Evolutionary conservation across 2,329 filamentous ascomycete species (phyloP), one percentile per base, ranked within the genome.

Genomic region (Metarhizium album): DNA sequence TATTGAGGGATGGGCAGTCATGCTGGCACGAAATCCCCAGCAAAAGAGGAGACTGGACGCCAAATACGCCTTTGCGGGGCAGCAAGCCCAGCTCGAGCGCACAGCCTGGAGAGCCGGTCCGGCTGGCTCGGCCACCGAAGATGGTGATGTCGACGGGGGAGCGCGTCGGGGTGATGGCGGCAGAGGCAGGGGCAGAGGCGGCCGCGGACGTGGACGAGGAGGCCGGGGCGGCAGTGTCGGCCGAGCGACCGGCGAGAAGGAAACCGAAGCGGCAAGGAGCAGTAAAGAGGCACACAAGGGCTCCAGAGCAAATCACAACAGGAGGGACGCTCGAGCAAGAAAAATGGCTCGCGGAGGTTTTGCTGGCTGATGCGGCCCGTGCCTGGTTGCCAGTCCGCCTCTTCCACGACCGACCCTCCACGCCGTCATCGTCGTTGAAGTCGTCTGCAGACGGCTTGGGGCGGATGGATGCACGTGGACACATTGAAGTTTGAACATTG

Each of bases 1-100:
- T 2, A 85, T 98, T 33, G 93, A 97, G 67, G 93, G 93, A 4
- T 98, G 91, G 90, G 88, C 80, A 0, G 71, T 95, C 46, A 95
- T 97, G 87, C 69, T 96, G 7, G 71, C 74, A 13, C 78, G 90
- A 31, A 85, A 91, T 59, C 78, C 86, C 1, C 78, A 80, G 59
- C 78, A 84, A 53, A 72, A 84, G 64, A 78, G 80, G 51, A 75
- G 79, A 51, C 69, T 97, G 42, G 87, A 95, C 66, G 76, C 76
- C 47, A 84, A 82, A 61, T 86, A 84, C 59, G 72, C 77, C 18
- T 87, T 86, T 56, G 72, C 74, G 13, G 86, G 86, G 2, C 67
- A 76, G 50, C 89, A 95, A 66, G 70, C 69, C 1, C 75, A 82
- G 50, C 58, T 95, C 20, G 72, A 75, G 4, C 69, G 82, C 1